Conservation (phyloP, 176 grass and related monocot species). For the Eleusine indica region DNA sequence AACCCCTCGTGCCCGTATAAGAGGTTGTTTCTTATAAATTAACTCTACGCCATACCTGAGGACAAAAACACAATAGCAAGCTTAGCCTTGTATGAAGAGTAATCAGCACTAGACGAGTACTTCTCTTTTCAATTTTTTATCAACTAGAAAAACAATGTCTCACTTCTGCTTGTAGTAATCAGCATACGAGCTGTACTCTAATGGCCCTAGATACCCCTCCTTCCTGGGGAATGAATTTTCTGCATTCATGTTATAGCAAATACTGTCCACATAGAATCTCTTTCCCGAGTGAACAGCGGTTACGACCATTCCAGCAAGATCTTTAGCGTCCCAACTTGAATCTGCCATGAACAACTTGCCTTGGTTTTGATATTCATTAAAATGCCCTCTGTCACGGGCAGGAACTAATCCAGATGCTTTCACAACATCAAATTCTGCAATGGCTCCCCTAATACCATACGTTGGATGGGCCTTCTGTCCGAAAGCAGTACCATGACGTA, state of each 20-base stretch:
- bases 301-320: constrained; percentile 90
- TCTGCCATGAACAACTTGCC: constrained; percentile 82
- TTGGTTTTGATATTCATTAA: constrained; percentile 53
- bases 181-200: constrained; percentile 95
- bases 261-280: constrained; percentile 94
- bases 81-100: neutral
- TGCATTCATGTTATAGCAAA: constrained; percentile 85
- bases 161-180: constrained; percentile 99
- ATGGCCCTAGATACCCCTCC: constrained; percentile 87
- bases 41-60: constrained; percentile 93
- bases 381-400: constrained; percentile 52
- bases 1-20: constrained; percentile 93
- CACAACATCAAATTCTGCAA: constrained; percentile 96
- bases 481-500: constrained; percentile 78
- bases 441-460: constrained; percentile 93
- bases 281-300: constrained; percentile 98
- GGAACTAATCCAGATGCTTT: constrained; percentile 98
- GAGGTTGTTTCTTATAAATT: constrained; percentile 96
- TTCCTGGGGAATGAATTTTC: constrained; percentile 99
- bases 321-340: constrained; percentile 79
- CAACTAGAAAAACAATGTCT: constrained; percentile 45
- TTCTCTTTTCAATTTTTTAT: constrained; percentile 23
- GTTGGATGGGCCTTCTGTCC: constrained; percentile 94
- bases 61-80: constrained; percentile 35
- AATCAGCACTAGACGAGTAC: constrained; percentile 8